Conservation (phyloP, 106 monocot species). For the Xerophyta viscosa region DNA sequence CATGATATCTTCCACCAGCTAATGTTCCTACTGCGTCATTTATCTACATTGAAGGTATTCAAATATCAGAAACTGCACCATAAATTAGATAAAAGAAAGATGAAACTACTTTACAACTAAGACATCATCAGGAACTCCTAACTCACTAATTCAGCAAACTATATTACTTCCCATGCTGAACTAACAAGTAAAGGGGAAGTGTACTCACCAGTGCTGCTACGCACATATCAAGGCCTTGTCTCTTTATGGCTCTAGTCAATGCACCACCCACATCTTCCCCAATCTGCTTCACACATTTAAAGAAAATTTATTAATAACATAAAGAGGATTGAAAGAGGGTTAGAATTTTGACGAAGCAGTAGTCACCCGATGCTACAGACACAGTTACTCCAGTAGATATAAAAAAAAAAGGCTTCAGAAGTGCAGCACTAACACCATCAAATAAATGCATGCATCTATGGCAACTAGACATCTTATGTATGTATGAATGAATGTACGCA, state of each 20-base stretch:
- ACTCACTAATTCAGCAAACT: neutral
- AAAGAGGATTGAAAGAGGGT: neutral
- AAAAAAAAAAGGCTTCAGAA: too few species aligned
- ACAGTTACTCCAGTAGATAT: too few species aligned
- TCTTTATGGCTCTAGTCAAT: conserved; percentile 63
- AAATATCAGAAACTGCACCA: neutral
- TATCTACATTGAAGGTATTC: conserved; percentile 32
- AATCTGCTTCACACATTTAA: conserved; percentile 50
- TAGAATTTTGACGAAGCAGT: neutral
- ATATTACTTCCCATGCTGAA: neutral
- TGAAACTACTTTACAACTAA: too few species aligned
- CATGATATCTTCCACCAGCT: conserved; percentile 78
- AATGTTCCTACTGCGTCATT: conserved; percentile 96
- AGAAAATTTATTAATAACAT: neutral
- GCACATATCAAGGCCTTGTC: conserved; percentile 73
- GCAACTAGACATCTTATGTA: too few species aligned
- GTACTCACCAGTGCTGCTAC: conserved; percentile 62
- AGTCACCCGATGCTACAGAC: neutral
- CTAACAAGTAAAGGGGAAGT: neutral
- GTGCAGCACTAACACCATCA: too few species aligned
- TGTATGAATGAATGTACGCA: too few species aligned
- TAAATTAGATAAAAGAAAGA: neutral
- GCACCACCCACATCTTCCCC: conserved; percentile 77
- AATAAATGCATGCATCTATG: too few species aligned
- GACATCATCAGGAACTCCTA: too few species aligned